A percentile compares a stretch with the other conserved stretches of the same genome.
Evolutionary conservation across 768 basidiomycete genomes (phyloP).

Genomic region (Rhodotorula diobovata): DNA sequence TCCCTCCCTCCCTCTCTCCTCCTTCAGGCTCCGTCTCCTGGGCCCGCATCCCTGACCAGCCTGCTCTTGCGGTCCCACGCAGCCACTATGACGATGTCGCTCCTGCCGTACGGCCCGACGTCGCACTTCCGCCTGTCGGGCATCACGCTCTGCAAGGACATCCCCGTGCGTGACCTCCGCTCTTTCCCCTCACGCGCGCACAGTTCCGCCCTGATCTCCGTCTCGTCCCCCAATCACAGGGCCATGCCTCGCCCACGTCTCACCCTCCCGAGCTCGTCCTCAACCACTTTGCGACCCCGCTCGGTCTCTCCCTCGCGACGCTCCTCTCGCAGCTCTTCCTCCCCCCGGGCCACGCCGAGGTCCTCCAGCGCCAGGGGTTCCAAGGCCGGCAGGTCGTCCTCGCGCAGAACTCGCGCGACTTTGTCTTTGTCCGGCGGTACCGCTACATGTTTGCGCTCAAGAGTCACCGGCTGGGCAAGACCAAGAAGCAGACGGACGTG

Average conservation of each 20-base stretch:
- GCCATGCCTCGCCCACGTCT: slow-evolving; percentile 84
- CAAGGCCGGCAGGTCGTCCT: slow-evolving; percentile 95
- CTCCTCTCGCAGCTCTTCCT: slow-evolving; percentile 91
- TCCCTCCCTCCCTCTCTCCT: no score
- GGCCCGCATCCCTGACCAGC: neutral
- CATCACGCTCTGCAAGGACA: slow-evolving; percentile 75
- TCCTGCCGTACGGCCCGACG: slow-evolving; percentile 86
- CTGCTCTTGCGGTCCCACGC: slow-evolving; percentile 1
- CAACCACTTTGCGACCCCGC: slow-evolving; percentile 86
- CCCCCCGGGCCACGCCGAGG: slow-evolving; percentile 73
- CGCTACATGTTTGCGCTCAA: slow-evolving; percentile 54
- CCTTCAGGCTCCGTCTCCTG: neutral
- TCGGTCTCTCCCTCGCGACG: slow-evolving; percentile 87
- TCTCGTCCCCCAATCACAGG: slow-evolving; percentile 52
- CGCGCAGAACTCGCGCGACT: slow-evolving; percentile 94
- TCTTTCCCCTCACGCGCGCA: neutral
- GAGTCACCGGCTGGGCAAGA: slow-evolving; percentile 25
- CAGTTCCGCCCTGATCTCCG: no score
- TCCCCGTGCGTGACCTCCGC: slow-evolving; percentile 58
- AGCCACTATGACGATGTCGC: slow-evolving; percentile 90
- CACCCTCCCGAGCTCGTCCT: slow-evolving; percentile 93
- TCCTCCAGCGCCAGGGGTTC: slow-evolving; percentile 51
- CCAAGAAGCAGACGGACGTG: slow-evolving; percentile 27
- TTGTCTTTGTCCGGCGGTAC: slow-evolving; percentile 93
- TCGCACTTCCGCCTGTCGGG: slow-evolving; percentile 94